Evolutionary conservation across 2,329 filamentous ascomycete species (phyloP), one percentile per base, ranked within the genome.

Genomic region (Alternaria dauci): DNA sequence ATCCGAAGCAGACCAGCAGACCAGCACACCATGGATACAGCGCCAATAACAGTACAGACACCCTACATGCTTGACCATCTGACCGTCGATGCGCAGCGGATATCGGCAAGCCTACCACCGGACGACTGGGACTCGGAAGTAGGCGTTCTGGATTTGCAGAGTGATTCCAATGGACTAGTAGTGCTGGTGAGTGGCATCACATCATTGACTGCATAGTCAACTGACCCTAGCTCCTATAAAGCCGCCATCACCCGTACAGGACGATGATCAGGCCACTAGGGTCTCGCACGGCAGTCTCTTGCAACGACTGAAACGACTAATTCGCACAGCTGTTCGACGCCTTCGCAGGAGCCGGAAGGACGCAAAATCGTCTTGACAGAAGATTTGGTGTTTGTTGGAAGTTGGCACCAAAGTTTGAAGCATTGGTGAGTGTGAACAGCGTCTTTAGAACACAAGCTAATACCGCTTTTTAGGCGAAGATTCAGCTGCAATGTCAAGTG

Each of bases 401-500:
- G 25, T 16, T 30, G 23, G 12, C 9, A n/a, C 36, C n/a, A 41
- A 39, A 28, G 9, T 41, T 26, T 26, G n/a, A 30, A 32, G 7
- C n/a, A 9, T 39, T 30, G 9, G 50, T 41, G 20, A 16, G 36
- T 41, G 36, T 28, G 32, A 32, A 41, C 8, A 25, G n/a, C 30
- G 30, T 36, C n/a, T 32, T 5, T 20, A n/a, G 5, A 23, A 11
- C 30, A 28, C 20, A 16, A 51, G 30, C 56, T 74, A 76, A 63
- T 70, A 59, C 8, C 60, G 57, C 56, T 76, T 76, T 59, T 71
- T 73, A 51, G 59, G 55, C 5, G 68, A 56, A 1, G 68, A 59
- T 50, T 69, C 69, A 3, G 79, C 71, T 32, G 83, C 83, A 42
- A 81, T 74, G 23, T 85, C 82, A 25, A 90, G 80, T 1, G 84